A percentile compares a stretch with the other conserved stretches of the same genome.
Conservation (phyloP, 805 yeast genomes). For the Candida insectorum region DNA sequence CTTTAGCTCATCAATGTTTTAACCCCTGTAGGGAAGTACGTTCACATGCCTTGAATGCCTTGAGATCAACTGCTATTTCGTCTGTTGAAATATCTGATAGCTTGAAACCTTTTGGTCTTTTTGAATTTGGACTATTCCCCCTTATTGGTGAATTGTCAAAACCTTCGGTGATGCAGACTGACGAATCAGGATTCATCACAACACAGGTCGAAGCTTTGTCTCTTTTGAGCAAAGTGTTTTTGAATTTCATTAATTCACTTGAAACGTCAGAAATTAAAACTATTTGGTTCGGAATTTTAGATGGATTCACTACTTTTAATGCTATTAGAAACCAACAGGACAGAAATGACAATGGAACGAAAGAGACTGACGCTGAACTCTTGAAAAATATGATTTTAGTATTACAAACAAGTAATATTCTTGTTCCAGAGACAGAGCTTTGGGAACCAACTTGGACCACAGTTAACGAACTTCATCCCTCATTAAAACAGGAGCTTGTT, state of each 20-base stretch:
- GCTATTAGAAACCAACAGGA: slow-evolving; percentile 16
- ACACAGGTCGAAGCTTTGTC: slow-evolving; percentile 69
- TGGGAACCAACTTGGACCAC: slow-evolving; percentile 33
- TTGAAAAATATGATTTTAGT: slow-evolving; percentile 42
- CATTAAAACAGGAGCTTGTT: slow-evolving; percentile 13
- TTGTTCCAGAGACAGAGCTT: slow-evolving; percentile 19
- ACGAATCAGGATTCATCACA: slow-evolving; percentile 56
- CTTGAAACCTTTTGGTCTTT: slow-evolving; percentile 51
- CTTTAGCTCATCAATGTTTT: slow-evolving; percentile 83
- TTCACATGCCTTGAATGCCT: slow-evolving; percentile 55
- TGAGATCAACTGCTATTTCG: slow-evolving; percentile 53
- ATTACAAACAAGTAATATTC: slow-evolving; percentile 24
- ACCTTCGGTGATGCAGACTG: slow-evolving; percentile 58
- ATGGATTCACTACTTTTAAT: slow-evolving; percentile 26
- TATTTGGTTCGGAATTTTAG: slow-evolving; percentile 35
- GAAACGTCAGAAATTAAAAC: slow-evolving; percentile 15
- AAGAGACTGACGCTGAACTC: slow-evolving; percentile 35
- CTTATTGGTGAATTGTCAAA: slow-evolving; percentile 62
- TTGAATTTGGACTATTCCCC: slow-evolving; percentile 76
- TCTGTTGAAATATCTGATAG: slow-evolving; percentile 31
- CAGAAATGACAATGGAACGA: slow-evolving; percentile 14
- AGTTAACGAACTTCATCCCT: slow-evolving; percentile 27
- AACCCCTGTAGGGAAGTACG: slow-evolving; percentile 83
- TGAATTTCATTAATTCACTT: slow-evolving; percentile 29
- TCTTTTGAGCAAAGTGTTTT: slow-evolving; percentile 56